Base-by-base conservation (phyloP, 805 yeast species). In the Starmerella powellii region DNA sequence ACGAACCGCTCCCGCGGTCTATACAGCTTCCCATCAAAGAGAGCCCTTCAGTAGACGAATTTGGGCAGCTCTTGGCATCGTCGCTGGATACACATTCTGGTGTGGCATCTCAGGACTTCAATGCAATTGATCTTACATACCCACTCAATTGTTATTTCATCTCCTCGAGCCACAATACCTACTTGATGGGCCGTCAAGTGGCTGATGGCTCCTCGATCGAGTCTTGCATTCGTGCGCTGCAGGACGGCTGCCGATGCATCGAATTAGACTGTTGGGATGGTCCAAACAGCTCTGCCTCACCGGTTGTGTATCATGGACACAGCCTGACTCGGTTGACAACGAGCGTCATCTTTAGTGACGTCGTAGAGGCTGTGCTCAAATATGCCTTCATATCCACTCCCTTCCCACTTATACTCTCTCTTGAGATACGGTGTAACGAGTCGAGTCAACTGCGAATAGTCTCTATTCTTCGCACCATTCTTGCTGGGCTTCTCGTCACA, bases 221-320 rank as follows among this genome's bases (percentile, higher is more conserved):
- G 56, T 93, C 93, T 0, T 91, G 91, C 52, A 76, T 85, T 15
- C 73, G 80, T 38, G 91, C 84, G 0, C 63, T 91, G 37, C 95
- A 86, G 57, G 72, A 86, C 41, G 97, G 98, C 1, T 91, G 97
- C 54, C 68, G 95, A 34, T 87, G 95, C 48, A 68, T 91, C n/a
- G 99, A 91, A 56, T 76, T 91, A 31, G 99, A 91, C 60, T 68
- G 91, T 17, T 91, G 98, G 98, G 95, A 88, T 63, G 82, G 79
- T 18, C 76, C 63, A 11, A 87, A 34, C n/a, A 33, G 28, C 21
- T 8, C 28, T 12, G 40, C 27, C 15, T 37, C 80, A 0, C 98
- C 98, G 0, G 73, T 83, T 0, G 95, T 91, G 0, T 80, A 81
- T 23, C 99, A 91, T 60, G 98, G 98, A 0, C 64, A 79, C 37